Evolutionary conservation across 2,329 filamentous ascomycete genomes (phyloP), one percentile per base, ranked within the genome.

Genomic region (Colletotrichum euphorbiae): DNA sequence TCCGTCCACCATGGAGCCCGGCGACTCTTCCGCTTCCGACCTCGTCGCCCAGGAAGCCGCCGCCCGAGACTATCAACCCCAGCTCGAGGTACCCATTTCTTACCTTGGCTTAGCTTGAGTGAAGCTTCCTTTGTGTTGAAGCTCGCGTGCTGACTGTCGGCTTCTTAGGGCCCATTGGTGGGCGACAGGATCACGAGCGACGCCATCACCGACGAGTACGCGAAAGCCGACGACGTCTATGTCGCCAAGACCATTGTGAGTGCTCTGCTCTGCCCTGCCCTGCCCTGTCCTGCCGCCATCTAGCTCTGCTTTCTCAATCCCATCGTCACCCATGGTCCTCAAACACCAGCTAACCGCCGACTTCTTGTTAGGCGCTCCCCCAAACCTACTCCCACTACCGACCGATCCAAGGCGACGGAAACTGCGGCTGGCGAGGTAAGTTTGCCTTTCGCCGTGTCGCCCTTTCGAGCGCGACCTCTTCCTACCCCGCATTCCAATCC

Each of bases 351-450:
- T 67, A 52, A 67, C 19, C 63, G 60, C 50, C 43, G 59, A 69
- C 60, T 40, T 13, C 73, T 28, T 28, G 1, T 7, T 28, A 97
- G 94, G 87, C 90, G 19, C 86, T 99, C 62, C 91, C 94, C 6
- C 86, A 90, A 74, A 93, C 91, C 64, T 97, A 97, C 79, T 92
- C 93, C 19, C 90, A 94, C 77, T 97, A 95, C 77, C 93, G 96
- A 62, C 91, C 91, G 11, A 89, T 97, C 77, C 90, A 92, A 79
- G 95, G 96, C 60, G 95, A 98, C 81, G 96, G 96, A 67, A 97
- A 97, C 77, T 98, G 96, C 80, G 96, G 95, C 75, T 98, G 96
- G 95, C 89, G 95, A 91, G 96, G 95, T 98, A 85, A 83, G 90
- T 82, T 73, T 71, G 71, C 59, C 43, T 46, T 59, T 55, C 36